Conservation (phyloP, 2,329 filamentous ascomycete genomes). For the Colletotrichum sublineola region DNA sequence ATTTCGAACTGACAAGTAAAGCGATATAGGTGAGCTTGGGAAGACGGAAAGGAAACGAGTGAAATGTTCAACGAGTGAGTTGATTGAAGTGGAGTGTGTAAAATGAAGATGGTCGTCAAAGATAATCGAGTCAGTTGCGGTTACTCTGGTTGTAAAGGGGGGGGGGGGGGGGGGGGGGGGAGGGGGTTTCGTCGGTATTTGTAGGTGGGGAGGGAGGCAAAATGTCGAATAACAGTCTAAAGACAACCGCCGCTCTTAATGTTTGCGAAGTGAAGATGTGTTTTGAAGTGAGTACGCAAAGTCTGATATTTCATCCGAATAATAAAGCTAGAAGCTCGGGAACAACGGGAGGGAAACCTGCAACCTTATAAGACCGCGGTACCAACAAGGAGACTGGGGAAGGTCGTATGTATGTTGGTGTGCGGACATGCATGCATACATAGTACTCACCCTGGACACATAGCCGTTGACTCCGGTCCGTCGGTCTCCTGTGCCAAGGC, state of each 20-base stretch:
- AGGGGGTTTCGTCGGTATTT: background rate
- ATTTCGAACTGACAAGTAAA: background rate
- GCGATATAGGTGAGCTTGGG: background rate
- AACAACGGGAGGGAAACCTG: conserved; percentile 21
- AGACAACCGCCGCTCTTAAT: background rate
- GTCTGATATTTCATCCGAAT: conserved; percentile 25
- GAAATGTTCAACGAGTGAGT: background rate
- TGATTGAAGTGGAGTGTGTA: background rate
- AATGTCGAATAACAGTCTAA: background rate
- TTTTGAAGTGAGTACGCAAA: conserved; percentile 18
- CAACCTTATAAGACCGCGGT: conserved; percentile 39
- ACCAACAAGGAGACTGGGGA: background rate
- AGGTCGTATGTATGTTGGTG: background rate
- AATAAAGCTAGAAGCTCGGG: background rate
- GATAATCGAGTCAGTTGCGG: background rate
- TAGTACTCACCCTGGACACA: background rate
- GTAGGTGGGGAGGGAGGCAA: background rate
- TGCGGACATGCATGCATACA: background rate
- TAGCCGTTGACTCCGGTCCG: conserved; percentile 23
- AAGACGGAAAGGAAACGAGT: background rate
- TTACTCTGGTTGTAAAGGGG: background rate
- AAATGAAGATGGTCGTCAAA: background rate
- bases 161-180: background rate
- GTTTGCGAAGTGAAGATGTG: background rate
- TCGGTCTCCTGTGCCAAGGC: conserved; percentile 6